Percentiles rank a stretch among this genome's conserved stretches.
phyloP scores from a whole-genome alignment of 1,284 basidiomycete genomes.

The Hymenochaete sp. region DNA sequence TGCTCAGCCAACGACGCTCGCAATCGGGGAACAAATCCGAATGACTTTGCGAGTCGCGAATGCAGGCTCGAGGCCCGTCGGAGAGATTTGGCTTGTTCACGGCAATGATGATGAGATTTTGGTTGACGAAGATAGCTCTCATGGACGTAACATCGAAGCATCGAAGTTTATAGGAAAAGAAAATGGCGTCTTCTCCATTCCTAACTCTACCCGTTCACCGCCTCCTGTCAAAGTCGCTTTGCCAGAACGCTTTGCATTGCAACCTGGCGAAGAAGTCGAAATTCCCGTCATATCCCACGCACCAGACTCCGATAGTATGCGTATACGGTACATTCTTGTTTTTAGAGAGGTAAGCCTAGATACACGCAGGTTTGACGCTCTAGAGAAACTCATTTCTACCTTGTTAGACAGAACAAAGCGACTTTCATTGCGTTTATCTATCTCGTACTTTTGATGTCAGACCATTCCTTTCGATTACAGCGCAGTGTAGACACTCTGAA shows the following conservation, averaged over 20 bases:
- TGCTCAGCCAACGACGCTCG: constrained; percentile 40
- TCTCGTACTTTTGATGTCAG: constrained; percentile 51
- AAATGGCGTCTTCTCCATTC: constrained; percentile 18
- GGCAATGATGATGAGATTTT: constrained; percentile 55
- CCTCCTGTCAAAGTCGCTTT: constrained; percentile 41
- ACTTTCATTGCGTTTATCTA: constrained; percentile 48
- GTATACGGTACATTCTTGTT: constrained; percentile 53
- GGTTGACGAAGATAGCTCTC: constrained; percentile 28
- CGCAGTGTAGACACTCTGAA: constrained; percentile 40
- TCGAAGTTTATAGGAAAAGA: constrained; percentile 3
- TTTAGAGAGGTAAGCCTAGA: constrained; percentile 67
- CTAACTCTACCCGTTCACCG: constrained; percentile 47
- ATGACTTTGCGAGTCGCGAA: constrained; percentile 55
- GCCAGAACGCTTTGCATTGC: no score
- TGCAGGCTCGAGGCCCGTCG: constrained; percentile 43
- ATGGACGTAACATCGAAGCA: not conserved
- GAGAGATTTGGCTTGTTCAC: constrained; percentile 60
- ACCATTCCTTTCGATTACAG: constrained; percentile 43
- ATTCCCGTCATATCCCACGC: constrained; percentile 48
- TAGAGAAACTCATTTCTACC: not conserved
- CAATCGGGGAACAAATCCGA: constrained; percentile 53
- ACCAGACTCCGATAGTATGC: constrained; percentile 36
- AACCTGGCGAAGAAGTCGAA: constrained; percentile 39
- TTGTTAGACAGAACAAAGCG: constrained; percentile 7
- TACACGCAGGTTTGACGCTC: constrained; percentile 6